These are phyloP conservation scores for Coemansia sp. DNA, from an alignment of 192 early-diverging fungal genomes.

Conservation along the genomic window DNA sequence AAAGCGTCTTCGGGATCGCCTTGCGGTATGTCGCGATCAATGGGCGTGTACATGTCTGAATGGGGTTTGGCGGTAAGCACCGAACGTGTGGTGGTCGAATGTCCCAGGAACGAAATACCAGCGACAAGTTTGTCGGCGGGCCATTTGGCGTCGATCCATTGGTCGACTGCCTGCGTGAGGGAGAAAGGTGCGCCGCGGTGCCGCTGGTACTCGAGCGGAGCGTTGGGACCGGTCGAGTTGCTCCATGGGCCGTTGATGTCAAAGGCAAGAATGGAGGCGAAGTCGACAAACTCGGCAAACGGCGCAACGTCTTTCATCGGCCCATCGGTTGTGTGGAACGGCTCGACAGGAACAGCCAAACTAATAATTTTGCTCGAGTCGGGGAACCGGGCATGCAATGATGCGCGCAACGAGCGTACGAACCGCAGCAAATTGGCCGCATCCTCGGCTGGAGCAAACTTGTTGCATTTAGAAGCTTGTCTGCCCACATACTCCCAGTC, in stretches of 20 bases:
- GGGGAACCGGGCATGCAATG: conserved; percentile 29
- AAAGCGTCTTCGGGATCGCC: conserved; percentile 56
- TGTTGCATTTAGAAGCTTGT: conserved; percentile 61
- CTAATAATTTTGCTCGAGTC: conserved; percentile 58
- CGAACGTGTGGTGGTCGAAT: conserved; percentile 45
- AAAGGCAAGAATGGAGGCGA: conserved; percentile 69
- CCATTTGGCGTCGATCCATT: conserved; percentile 63
- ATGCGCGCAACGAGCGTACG: conserved; percentile 44
- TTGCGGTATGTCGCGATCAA: conserved; percentile 52
- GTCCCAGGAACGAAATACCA: conserved; percentile 64
- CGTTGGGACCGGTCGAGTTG: conserved; percentile 61
- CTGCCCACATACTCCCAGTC: conserved; percentile 68
- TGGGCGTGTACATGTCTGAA: conserved; percentile 42
- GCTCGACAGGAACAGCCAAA: conserved; percentile 62
- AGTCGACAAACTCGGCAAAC: conserved; percentile 64
- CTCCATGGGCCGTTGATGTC: conserved; percentile 65
- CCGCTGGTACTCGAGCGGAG: conserved; percentile 52
- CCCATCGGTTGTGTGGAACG: conserved; percentile 57
- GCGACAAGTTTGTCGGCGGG: conserved; percentile 62
- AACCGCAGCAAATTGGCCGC: conserved; percentile 44
- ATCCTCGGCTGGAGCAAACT: conserved; percentile 39
- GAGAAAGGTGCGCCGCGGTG: conserved; percentile 46
- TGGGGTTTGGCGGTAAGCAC: conserved; percentile 50
- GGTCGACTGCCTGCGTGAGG: conserved; percentile 48
- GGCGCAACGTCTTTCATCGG: conserved; percentile 58